Base-by-base conservation (phyloP, 2,329 filamentous ascomycete species). In the Beauveria bassiana region DNA sequence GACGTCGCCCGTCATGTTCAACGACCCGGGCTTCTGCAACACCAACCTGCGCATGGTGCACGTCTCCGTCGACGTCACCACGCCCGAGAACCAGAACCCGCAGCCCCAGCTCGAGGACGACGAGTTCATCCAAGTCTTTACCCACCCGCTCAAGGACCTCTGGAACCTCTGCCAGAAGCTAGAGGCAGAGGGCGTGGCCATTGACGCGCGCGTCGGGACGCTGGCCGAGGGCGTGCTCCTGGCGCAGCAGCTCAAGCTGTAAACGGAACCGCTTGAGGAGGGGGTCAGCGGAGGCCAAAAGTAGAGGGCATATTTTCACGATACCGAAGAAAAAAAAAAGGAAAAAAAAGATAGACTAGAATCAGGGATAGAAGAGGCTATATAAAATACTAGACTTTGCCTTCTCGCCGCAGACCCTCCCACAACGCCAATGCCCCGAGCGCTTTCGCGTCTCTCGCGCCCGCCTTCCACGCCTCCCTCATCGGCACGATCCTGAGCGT, bases 51-150 rank as follows among this genome's bases (percentile, higher is more conserved):
- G 81, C 60, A 86, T 88, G 81, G 85, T 93, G 16, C 89, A 93
- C 69, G 84, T 93, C 47, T 81, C 78, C 1, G 83, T 93, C 65
- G 88, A 93, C 72, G 84, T 89, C 79, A 79, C 76, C 5, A 76
- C 85, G 1, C 81, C 87, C 0, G 86, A 86, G 67, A 93, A 93
- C 70, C 82, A 87, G 70, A 78, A 89, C 59, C 85, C 84, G 1
- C 79, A 86, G 71, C 86, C 89, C 0, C 77, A 88, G 69, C 78
- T 93, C 7, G 89, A 93, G 70, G 89, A 92, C 28, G 87, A 86
- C 65, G 90, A 93, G 74, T 93, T 92, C 70, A 93, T 93, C 69
- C 89, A 93, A 71, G 86, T 87, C 40, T 93, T 93, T 68, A 84
- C 82, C 9, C 79, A 91, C 8, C 86, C 86, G 6, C 70, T 93